Evolutionary conservation across 768 basidiomycete genomes (phyloP).

Genomic region (Boletales sp.): DNA sequence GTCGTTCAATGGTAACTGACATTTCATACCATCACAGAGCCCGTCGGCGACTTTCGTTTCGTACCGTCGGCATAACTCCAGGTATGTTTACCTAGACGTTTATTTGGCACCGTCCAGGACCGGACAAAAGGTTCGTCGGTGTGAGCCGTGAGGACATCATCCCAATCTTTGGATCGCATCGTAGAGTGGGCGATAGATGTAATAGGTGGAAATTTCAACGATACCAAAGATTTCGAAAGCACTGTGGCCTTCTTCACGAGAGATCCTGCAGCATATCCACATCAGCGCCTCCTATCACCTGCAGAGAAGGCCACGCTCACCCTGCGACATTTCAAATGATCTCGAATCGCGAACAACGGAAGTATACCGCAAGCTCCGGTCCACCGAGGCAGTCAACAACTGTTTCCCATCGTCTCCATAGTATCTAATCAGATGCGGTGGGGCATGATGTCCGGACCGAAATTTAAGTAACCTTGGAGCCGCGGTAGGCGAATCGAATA

Average conservation of each 20-base stretch:
- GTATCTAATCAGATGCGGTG: slow-evolving; percentile 89
- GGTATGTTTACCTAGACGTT: slow-evolving; percentile 73
- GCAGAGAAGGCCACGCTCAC: slow-evolving; percentile 33
- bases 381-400: slow-evolving; percentile 82
- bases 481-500: slow-evolving; percentile 88
- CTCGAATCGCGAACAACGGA: slow-evolving; percentile 94
- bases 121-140: slow-evolving; percentile 77
- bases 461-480: slow-evolving; percentile 87
- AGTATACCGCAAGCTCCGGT: slow-evolving; percentile 85
- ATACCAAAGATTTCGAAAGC: slow-evolving; percentile 73
- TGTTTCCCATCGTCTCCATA: slow-evolving; percentile 98
- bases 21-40: slow-evolving; percentile 65
- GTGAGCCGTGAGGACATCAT: slow-evolving; percentile 92
- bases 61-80: slow-evolving; percentile 53
- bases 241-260: slow-evolving; percentile 76
- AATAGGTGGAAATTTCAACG: slow-evolving; percentile 82
- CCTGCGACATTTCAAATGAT: slow-evolving; percentile 93
- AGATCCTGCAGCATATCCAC: slow-evolving; percentile 53
- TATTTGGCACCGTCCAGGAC: slow-evolving; percentile 84
- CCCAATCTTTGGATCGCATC: slow-evolving; percentile 91
- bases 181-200: slow-evolving; percentile 76
- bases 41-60: slow-evolving; percentile 48
- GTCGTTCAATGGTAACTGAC: not conserved
- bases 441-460: slow-evolving; percentile 87
- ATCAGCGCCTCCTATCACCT: slow-evolving; percentile 1